Evolutionary conservation across 73 alveolate species (phyloP).

Genomic region (Paramecium octaurelia): DNA sequence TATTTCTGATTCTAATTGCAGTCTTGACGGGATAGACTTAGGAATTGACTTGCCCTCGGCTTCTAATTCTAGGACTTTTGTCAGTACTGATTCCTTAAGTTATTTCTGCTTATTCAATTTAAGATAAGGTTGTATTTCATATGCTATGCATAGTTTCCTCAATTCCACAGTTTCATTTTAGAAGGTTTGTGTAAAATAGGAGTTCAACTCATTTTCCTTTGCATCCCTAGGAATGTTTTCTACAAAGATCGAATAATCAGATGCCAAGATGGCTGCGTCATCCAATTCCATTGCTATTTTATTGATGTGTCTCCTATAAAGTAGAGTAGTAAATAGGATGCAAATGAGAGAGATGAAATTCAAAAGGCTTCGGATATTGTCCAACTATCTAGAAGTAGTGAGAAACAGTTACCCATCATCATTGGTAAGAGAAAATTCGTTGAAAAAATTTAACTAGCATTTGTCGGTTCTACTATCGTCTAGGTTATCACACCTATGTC

Average conservation of each 20-base stretch:
- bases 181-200: background rate
- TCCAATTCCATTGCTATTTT: slow-evolving; percentile 9
- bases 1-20: background rate
- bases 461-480: background rate
- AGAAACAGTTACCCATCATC: background rate
- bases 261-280: slow-evolving; percentile 11
- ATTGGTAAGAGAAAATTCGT: background rate
- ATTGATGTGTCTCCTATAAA: slow-evolving; percentile 2
- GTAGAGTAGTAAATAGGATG: background rate
- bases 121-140: background rate
- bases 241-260: slow-evolving; percentile 10
- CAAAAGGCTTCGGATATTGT: background rate
- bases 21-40: background rate
- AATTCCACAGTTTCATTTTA: background rate
- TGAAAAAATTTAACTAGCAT: background rate
- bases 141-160: background rate
- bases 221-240: slow-evolving; percentile 36
- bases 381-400: background rate
- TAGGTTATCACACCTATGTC: background rate
- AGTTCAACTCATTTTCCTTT: background rate
- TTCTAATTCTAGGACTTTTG: background rate
- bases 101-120: background rate
- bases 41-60: background rate
- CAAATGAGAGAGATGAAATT: background rate
- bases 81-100: background rate